A percentile compares a stretch with the other conserved stretches of the same genome.
These are phyloP conservation scores for Camellia granthamiana DNA, from an alignment of 148 eudicot genomes.

Conservation along the genomic window DNA sequence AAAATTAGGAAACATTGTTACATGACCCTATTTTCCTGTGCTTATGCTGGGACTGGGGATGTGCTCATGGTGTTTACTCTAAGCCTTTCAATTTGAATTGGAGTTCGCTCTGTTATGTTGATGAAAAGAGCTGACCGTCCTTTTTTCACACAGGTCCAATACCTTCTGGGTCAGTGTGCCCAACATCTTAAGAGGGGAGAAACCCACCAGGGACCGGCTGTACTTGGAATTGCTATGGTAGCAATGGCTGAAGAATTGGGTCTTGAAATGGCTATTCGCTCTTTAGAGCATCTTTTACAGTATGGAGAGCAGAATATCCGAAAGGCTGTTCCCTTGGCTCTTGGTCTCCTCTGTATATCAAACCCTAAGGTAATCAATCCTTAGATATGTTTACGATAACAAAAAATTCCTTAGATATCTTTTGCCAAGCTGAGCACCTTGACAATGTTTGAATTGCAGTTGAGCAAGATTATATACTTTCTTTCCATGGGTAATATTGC, in stretches of 20 bases:
- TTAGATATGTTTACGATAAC: not conserved
- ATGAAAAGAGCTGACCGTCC: not conserved
- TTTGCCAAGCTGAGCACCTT: not conserved
- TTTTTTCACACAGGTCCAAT: constrained; percentile 64
- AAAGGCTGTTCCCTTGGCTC: constrained; percentile 90
- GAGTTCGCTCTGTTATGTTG: not conserved
- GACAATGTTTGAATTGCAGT: not conserved
- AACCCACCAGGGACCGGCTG: constrained; percentile 93
- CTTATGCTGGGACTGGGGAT: constrained; percentile 97
- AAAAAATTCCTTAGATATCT: no score
- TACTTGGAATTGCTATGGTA: constrained; percentile 94
- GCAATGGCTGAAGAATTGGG: constrained; percentile 98
- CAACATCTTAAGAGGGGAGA: constrained; percentile 91
- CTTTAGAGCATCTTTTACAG: constrained; percentile 88
- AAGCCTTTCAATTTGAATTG: constrained; percentile 9
- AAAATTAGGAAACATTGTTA: constrained; percentile 87
- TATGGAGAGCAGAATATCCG: constrained; percentile 95
- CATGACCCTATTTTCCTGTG: constrained; percentile 92
- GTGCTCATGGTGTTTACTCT: constrained; percentile 68
- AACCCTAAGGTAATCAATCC: constrained; percentile 64
- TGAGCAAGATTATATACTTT: not conserved
- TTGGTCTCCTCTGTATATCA: constrained; percentile 87
- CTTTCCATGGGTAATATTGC: not conserved
- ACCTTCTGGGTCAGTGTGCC: constrained; percentile 85
- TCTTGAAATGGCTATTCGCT: constrained; percentile 88